Evolutionary conservation across 345 rosid species (phyloP).

Genomic region (Eucalyptus polyanthemos): DNA sequence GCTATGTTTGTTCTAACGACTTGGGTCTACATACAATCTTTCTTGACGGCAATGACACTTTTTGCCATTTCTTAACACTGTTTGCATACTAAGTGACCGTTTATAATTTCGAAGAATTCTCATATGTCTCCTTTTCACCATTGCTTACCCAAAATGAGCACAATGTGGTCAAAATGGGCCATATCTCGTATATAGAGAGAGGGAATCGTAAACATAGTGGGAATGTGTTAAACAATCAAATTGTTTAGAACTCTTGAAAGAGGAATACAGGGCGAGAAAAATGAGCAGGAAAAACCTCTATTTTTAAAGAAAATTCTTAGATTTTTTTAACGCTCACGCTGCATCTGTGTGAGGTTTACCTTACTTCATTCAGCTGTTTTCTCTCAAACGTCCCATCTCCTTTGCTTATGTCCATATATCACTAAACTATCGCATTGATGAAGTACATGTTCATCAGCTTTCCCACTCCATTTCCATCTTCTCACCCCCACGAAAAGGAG

Average conservation of each 20-base stretch:
- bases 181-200: not conserved
- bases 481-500: not conserved
- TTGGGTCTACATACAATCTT: rapidly evolving
- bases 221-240: not conserved
- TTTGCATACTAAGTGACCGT: rapidly evolving
- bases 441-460: not conserved
- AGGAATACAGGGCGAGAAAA: not conserved
- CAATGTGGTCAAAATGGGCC: not conserved
- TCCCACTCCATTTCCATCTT: not conserved
- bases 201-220: not conserved
- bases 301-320: too few species aligned
- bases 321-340: not conserved
- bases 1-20: not conserved
- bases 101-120: not conserved
- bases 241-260: not conserved
- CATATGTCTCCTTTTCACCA: not conserved
- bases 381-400: not conserved
- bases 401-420: not conserved
- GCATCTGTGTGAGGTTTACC: not conserved
- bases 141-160: not conserved
- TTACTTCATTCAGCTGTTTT: not conserved
- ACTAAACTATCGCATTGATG: not conserved
- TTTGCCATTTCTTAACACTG: not conserved
- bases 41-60: not conserved
- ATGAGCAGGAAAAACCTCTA: not conserved